Evolutionary conservation across 1,284 basidiomycete genomes (phyloP).

Genomic region (Spongiforma sp.): DNA sequence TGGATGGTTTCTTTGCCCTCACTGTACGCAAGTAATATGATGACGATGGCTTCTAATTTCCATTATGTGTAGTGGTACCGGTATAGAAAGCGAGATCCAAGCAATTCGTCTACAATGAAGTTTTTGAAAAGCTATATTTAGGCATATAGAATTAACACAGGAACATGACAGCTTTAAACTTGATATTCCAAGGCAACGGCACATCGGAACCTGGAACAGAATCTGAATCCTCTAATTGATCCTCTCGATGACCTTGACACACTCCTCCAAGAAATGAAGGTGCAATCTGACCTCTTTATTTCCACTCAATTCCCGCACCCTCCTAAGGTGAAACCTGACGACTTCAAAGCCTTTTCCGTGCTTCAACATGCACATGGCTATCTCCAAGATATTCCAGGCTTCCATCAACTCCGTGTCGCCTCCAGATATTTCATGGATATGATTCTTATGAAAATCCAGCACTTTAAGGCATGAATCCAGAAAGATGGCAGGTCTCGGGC

Average conservation of each 20-base stretch:
- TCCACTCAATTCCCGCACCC: neutral
- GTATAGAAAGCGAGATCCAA: no score
- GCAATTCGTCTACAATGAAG: no score
- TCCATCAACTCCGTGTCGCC: neutral
- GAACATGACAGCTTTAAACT: no score
- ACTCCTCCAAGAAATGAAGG: neutral
- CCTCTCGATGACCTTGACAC: neutral
- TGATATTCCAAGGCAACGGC: no score
- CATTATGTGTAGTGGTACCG: no score
- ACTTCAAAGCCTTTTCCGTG: neutral
- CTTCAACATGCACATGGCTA: neutral
- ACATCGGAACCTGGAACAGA: neutral
- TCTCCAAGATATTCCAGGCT: neutral
- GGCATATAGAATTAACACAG: no score
- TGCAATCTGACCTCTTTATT: neutral
- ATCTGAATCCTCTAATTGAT: neutral
- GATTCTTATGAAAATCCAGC: constrained; percentile 4
- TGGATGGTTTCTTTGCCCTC: no score
- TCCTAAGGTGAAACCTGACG: neutral
- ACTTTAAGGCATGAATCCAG: neutral
- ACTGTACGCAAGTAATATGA: no score
- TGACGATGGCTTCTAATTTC: no score
- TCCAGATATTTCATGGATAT: neutral
- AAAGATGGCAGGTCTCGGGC: neutral
- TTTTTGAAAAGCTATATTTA: no score